Base-by-base conservation (phyloP, 306 rosid species). In the Ormosia emarginata region DNA sequence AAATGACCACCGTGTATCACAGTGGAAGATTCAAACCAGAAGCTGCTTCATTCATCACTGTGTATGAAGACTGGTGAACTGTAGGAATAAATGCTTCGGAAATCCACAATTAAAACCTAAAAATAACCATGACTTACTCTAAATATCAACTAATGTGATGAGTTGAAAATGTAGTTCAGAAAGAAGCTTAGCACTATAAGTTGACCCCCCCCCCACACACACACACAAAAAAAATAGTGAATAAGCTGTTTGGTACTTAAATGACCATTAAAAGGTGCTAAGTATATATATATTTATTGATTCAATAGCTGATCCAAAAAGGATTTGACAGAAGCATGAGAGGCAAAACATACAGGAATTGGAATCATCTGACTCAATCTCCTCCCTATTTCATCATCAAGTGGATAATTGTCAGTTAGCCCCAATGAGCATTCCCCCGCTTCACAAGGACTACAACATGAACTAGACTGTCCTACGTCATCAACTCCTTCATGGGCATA, bases 311-410 rank as follows among this genome's bases (percentile, higher is more conserved):
- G 47, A 9, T 75, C 44, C 70, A 70, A 52, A 66, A 37, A 65
- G 40, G 64, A 78, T 74, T 76, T 24, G 29, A 73, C 34, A 50
- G 55, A 47, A 65, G 77, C 71, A 37, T 17, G 36, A 71, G 49
- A 74, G 29, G 74, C 9, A 57, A 87, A 62, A 83, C 98, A 73
- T 87, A 94, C 98, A 85, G 92, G 97, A 90, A 84, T 85, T 40
- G 89, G 90, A 81, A 67, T 80, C 82, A 92, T 89, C 84, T 89
- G 89, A 84, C 88, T 86, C 82, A 92, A 81, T 83, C 87, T 86
- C 88, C 85, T 89, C 85, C 50, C 88, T 18, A 82, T 87, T 70
- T 86, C 94, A 79, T 87, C 93, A 66, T 91, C 93, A 75, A 86
- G 79, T 36, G 83, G 83, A 87, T 83, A 82, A 47, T 71, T 85